A percentile compares a stretch with the other conserved stretches of the same genome.
These are phyloP conservation scores for Fusarium phyllophilum DNA, from an alignment of 2,329 filamentous ascomycete species.

Conservation along the genomic window DNA sequence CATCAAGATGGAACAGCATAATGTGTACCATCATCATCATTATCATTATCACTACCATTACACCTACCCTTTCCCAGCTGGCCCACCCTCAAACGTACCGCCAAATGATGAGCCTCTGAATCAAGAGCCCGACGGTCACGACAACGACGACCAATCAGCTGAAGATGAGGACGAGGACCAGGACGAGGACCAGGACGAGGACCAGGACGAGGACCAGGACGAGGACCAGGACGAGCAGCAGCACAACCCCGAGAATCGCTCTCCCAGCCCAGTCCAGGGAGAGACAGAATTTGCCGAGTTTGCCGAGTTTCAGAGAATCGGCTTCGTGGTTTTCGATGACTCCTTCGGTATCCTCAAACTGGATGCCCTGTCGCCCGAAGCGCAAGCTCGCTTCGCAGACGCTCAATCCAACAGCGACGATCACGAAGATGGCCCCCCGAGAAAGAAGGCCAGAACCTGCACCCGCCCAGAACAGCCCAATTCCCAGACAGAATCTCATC, in stretches of 20 bases:
- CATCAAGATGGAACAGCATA: background rate
- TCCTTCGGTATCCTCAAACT: fast-evolving
- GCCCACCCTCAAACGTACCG: fast-evolving
- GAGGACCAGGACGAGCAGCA: background rate
- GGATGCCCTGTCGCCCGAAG: fast-evolving
- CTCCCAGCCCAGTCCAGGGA: background rate
- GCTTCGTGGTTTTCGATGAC: background rate
- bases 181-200: too few species aligned
- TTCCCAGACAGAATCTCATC: fast-evolving
- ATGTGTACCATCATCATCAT: background rate
- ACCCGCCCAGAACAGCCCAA: fast-evolving
- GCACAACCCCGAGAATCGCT: fast-evolving
- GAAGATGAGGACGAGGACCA: background rate
- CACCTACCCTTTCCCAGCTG: background rate
- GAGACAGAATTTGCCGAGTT: too few species aligned
- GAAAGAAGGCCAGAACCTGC: background rate
- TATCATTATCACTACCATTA: background rate
- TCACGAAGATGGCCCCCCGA: fast-evolving
- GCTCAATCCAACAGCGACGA: fast-evolving
- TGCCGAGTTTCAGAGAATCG: too few species aligned
- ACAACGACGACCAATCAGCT: fast-evolving
- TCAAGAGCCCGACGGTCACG: fast-evolving
- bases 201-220: background rate
- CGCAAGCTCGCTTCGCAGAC: fast-evolving
- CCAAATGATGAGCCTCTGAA: too few species aligned